These are phyloP conservation scores for Sinapis alba DNA, from an alignment of 441 rosid species.

Conservation along the genomic window DNA sequence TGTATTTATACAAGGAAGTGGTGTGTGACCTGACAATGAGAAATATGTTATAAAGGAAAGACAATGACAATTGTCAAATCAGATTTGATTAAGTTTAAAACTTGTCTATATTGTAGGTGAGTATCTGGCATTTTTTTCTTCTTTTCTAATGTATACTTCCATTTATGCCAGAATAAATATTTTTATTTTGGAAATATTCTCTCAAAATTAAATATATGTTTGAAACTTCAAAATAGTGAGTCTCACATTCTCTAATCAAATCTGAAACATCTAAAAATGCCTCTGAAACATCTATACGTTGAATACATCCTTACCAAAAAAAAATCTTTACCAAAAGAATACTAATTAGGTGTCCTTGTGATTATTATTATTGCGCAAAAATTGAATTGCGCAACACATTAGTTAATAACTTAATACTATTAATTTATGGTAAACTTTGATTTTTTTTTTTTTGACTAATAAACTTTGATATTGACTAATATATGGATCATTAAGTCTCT, in stretches of 20 bases:
- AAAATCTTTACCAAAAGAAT: too few species aligned
- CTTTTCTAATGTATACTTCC: not conserved
- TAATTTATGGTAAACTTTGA: not conserved
- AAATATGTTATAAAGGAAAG: constrained; percentile 15
- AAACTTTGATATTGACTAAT: constrained; percentile 5
- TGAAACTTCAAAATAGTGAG: not conserved
- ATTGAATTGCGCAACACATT: not conserved
- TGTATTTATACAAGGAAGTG: constrained; percentile 27
- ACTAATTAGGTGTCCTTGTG: not conserved
- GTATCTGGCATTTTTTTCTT: constrained; percentile 17
- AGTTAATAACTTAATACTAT: not conserved
- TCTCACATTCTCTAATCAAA: not conserved
- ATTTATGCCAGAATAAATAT: not conserved
- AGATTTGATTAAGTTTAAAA: constrained; percentile 16
- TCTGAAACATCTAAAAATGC: not conserved
- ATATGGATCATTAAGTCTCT: not conserved
- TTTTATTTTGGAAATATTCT: not conserved
- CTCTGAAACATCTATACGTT: not conserved
- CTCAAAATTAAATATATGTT: not conserved
- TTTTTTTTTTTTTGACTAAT: not conserved
- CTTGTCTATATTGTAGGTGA: constrained; percentile 30
- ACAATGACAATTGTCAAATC: constrained; percentile 24
- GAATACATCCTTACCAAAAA: not conserved
- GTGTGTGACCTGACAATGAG: constrained; percentile 11
- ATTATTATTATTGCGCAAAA: not conserved